These are phyloP conservation scores for Trichoderma reesei DNA, from an alignment of 495 filamentous ascomycete species.

Conservation along the genomic window DNA sequence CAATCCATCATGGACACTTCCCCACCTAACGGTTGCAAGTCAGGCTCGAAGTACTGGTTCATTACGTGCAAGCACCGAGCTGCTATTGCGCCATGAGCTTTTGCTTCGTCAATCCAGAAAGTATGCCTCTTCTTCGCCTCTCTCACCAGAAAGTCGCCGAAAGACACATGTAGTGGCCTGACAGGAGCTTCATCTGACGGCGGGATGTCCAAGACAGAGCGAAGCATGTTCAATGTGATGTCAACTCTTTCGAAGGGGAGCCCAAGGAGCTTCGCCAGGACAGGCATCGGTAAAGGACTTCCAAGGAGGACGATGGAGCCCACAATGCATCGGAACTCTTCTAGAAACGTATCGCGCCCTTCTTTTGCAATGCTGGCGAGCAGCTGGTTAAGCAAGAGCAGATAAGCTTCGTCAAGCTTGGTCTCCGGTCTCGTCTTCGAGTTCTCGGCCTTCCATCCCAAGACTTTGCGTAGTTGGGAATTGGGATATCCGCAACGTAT, in stretches of 20 bases:
- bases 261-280: slow-evolving; percentile 15
- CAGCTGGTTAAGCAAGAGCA: slow-evolving; percentile 24
- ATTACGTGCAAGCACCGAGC: slow-evolving; percentile 24
- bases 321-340: slow-evolving; percentile 15
- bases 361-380: slow-evolving; percentile 11
- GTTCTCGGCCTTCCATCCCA: slow-evolving; percentile 18
- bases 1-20: background rate
- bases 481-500: slow-evolving; percentile 12
- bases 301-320: slow-evolving; percentile 23
- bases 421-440: slow-evolving; percentile 19
- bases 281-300: slow-evolving; percentile 13
- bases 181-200: slow-evolving; percentile 13
- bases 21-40: slow-evolving; percentile 10
- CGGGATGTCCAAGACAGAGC: slow-evolving; percentile 23
- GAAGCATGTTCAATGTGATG: slow-evolving; percentile 18
- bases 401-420: slow-evolving; percentile 26
- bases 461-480: slow-evolving; percentile 17
- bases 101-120: slow-evolving; percentile 23
- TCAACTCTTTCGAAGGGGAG: slow-evolving; percentile 13
- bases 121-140: slow-evolving; percentile 10
- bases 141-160: slow-evolving; percentile 21
- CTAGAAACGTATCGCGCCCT: slow-evolving; percentile 1
- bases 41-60: slow-evolving; percentile 6
- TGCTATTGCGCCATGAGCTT: slow-evolving; percentile 13
- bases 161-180: slow-evolving; percentile 21